phyloP scores from a whole-genome alignment of 2,329 filamentous ascomycete species.

The Myrmaecium sp. region DNA sequence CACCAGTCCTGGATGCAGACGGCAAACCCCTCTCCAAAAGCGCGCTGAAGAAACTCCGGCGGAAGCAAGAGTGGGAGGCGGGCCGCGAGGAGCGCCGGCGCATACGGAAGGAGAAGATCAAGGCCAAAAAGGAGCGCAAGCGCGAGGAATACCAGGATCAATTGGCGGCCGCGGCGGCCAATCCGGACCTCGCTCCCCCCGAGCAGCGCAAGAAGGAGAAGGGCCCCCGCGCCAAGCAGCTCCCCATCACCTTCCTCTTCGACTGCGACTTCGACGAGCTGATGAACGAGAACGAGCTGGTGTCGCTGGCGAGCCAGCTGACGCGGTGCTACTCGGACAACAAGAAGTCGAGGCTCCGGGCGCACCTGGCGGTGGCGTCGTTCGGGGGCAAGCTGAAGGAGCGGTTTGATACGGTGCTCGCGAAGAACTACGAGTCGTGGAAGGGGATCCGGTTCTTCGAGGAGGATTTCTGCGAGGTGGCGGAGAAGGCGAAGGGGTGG shows the following conservation, averaged over 20 bases:
- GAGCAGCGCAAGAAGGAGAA: constrained; percentile 8
- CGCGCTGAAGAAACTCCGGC: constrained; percentile 62
- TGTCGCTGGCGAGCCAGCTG: constrained; percentile 69
- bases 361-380: constrained; percentile 60
- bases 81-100: constrained; percentile 40
- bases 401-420: constrained; percentile 62
- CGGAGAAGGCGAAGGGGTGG: constrained; percentile 44
- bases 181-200: constrained; percentile 10
- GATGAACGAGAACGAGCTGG: constrained; percentile 74
- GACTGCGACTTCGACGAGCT: constrained; percentile 86
- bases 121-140: constrained; percentile 35
- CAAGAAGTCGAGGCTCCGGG: constrained; percentile 45
- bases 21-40: constrained; percentile 54
- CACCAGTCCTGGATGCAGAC: constrained; percentile 3
- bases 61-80: constrained; percentile 59
- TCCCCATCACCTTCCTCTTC: constrained; percentile 67
- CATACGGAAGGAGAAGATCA: constrained; percentile 39
- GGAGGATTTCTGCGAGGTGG: constrained; percentile 56
- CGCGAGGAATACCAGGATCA: constrained; percentile 20
- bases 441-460: constrained; percentile 58
- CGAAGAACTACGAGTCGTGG: constrained; percentile 60
- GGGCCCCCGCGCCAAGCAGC: constrained; percentile 28
- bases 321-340: constrained; percentile 86
- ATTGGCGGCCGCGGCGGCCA: constrained; percentile 5
- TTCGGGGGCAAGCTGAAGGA: constrained; percentile 60